Evolutionary conservation across 192 early-diverging fungal species (phyloP).

Genomic region (Rhizoclosmatium globosum): DNA sequence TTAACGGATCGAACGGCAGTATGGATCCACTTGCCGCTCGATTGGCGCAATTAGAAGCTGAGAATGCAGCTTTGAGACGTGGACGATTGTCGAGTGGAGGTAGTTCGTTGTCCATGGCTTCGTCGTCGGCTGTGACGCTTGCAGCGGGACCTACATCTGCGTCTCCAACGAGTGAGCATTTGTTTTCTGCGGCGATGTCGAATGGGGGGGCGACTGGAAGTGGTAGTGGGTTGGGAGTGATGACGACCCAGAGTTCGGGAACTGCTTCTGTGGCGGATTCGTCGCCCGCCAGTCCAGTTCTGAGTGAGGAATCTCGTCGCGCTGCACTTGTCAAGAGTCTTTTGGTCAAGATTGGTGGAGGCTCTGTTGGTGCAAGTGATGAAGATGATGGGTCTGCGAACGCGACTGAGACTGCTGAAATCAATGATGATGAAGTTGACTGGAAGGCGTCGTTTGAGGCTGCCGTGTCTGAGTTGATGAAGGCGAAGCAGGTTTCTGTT

Average conservation of each 20-base stretch:
- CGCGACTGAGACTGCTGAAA: not conserved
- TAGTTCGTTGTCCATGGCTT: not conserved
- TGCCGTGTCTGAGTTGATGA: slow-evolving; percentile 22
- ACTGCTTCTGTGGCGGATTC: not conserved
- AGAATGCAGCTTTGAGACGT: slow-evolving; percentile 12
- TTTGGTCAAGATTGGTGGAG: not conserved
- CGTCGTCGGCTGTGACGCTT: not conserved
- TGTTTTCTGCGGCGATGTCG: not conserved
- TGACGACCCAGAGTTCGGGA: not conserved
- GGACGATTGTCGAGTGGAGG: not conserved
- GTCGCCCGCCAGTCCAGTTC: not conserved
- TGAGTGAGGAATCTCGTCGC: not conserved
- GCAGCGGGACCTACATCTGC: not conserved
- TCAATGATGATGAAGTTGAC: slow-evolving; percentile 6
- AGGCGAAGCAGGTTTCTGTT: slow-evolving; percentile 18
- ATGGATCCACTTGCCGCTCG: not conserved
- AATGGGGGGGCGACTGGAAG: not conserved
- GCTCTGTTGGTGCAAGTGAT: not conserved
- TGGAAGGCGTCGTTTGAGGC: slow-evolving; percentile 29
- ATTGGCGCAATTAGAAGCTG: slow-evolving; percentile 13
- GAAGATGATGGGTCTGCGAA: slow-evolving; percentile 11
- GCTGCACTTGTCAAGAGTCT: not conserved
- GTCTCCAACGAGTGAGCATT: not conserved
- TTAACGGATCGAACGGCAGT: not conserved
- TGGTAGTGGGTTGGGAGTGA: not conserved